Evolutionary conservation across 257 asterid species (phyloP).

Genomic region (Rauvolfia tetraphylla): DNA sequence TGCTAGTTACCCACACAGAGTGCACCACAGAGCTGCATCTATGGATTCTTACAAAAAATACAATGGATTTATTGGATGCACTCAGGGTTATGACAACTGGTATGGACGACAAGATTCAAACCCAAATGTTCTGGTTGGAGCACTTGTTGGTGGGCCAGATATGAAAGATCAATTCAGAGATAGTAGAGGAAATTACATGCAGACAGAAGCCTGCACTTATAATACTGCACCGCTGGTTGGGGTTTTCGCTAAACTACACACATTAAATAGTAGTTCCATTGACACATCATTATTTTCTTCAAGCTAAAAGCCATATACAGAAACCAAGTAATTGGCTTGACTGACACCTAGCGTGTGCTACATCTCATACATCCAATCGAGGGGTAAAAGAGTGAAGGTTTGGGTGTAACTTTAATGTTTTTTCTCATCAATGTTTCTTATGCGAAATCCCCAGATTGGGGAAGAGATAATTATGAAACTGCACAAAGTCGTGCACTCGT

Average conservation of each 20-base stretch:
- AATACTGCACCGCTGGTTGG: constrained; percentile 82
- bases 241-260: constrained; percentile 53
- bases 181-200: constrained; percentile 61
- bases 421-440: background rate
- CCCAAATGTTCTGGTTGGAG: constrained; percentile 64
- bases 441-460: background rate
- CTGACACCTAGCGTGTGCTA: background rate
- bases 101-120: constrained; percentile 51
- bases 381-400: background rate
- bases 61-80: constrained; percentile 69
- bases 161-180: constrained; percentile 52
- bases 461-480: background rate
- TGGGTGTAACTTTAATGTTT: background rate
- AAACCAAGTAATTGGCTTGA: background rate
- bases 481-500: background rate
- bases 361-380: background rate
- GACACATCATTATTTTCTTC: constrained; percentile 32
- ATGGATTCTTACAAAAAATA: constrained; percentile 45
- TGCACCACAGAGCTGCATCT: constrained; percentile 88
- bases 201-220: constrained; percentile 90
- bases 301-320: constrained; percentile 16
- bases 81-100: constrained; percentile 75
- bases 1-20: constrained; percentile 44
- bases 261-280: constrained; percentile 17
- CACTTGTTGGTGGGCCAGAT: constrained; percentile 80